Base-by-base conservation (phyloP, 805 yeast species). In the Myxozyma geophila region DNA sequence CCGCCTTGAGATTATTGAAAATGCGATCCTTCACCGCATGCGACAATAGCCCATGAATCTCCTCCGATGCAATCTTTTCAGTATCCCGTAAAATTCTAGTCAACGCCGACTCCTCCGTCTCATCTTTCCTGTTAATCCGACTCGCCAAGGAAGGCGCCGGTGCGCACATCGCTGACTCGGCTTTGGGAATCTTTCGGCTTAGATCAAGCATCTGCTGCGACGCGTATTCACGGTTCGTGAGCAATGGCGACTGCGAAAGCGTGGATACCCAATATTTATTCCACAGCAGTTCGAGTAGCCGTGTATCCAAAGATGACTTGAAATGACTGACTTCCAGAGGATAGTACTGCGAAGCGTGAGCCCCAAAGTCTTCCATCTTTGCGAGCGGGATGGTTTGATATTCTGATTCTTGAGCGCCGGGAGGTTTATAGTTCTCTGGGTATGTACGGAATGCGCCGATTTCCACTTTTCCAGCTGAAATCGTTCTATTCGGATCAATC, bases 391-490 rank as follows among this genome's bases (percentile, higher is more conserved):
- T 69, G 15, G 70, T 67, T 47, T 59, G 70, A 39, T 60, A 58
- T 46, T 58, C 62, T 7, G 60, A 50, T 64, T 67, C 15, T 52
- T 55, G 54, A 12, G 58, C 43, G 48, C 59, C 62, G 39, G 67
- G 63, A 4, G 74, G 71, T 13, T 47, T 66, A 37, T 69, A 67
- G 15, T 76, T 77, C 36, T 81, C 82, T 0, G 82, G 78, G 51
- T 83, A 83, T 0, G 97, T 90, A 73, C 97, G 78, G 73, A 91
- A 92, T 0, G 97, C 97, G 0, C 97, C 97, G 60, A 92, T 88
- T 53, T 89, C 95, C 12, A 92, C 87, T 63, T 79, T 81, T 0
- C 88, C 88, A 56, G 87, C 85, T 13, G 81, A 75, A 3, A 79
- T 72, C 0, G 93, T 86, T 71, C 86, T 84, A 56, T 84, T 82